These are phyloP conservation scores for Plenodomus biglobosus DNA, from an alignment of 2,329 filamentous ascomycete genomes.

Conservation along the genomic window DNA sequence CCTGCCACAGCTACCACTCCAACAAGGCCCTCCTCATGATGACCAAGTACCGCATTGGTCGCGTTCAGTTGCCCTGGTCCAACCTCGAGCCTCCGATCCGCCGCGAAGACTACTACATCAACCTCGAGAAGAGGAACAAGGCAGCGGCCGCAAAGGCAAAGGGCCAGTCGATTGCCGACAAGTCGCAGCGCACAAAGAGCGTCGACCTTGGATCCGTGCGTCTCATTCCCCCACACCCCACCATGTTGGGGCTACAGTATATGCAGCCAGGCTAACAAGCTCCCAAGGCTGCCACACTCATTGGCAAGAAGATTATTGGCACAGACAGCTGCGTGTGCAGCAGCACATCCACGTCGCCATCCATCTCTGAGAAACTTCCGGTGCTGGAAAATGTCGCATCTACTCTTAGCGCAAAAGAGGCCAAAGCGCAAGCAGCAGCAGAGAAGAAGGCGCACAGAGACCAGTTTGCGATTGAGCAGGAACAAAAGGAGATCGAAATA, in stretches of 20 bases:
- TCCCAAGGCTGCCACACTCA: conserved; percentile 27
- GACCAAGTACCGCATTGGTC: conserved; percentile 63
- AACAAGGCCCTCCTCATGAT: conserved; percentile 57
- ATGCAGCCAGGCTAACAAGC: conserved; percentile 20
- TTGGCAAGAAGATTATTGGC: conserved; percentile 29
- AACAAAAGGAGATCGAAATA: conserved; percentile 43
- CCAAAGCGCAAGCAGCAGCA: conserved; percentile 1
- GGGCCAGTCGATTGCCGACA: conserved; percentile 3
- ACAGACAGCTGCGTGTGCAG: conserved; percentile 27
- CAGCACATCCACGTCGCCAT: conserved; percentile 11
- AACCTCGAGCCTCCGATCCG: conserved; percentile 63
- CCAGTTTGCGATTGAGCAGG: conserved; percentile 37
- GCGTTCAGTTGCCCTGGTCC: conserved; percentile 57
- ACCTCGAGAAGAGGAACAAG: conserved; percentile 21
- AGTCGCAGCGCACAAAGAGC: conserved; percentile 21
- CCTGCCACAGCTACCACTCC: conserved; percentile 60
- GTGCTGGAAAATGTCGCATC: conserved; percentile 12
- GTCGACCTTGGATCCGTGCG: conserved; percentile 35
- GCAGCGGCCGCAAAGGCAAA: neutral
- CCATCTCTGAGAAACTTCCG: conserved; percentile 28
- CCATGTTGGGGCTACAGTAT: conserved; percentile 6
- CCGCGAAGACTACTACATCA: conserved; percentile 47
- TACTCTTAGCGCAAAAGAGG: neutral
- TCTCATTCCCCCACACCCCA: conserved; percentile 12
- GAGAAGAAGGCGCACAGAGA: conserved; percentile 27